Evolutionary conservation across 768 basidiomycete genomes (phyloP).

Genomic region (Mycena vulgaris): DNA sequence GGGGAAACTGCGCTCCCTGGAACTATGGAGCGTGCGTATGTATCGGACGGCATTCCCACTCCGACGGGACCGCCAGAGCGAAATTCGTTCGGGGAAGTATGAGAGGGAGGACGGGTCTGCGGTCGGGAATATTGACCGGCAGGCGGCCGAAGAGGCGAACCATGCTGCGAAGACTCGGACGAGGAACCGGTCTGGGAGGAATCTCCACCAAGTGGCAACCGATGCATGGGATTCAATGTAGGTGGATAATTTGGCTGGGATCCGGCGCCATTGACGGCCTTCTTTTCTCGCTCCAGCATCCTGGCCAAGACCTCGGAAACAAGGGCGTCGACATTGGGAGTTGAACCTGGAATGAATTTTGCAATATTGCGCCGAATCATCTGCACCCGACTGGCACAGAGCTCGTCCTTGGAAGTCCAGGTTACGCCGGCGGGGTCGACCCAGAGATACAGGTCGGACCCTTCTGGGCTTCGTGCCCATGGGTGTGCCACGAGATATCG

Average conservation of each 20-base stretch:
- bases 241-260: not conserved
- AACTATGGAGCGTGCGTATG: too few species aligned
- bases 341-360: not conserved
- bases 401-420: conserved; percentile 24
- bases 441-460: conserved; percentile 32
- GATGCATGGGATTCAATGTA: too few species aligned
- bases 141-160: not conserved
- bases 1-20: too few species aligned
- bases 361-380: not conserved
- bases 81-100: not conserved
- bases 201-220: too few species aligned
- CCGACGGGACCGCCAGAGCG: not conserved
- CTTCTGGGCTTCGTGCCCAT: conserved; percentile 26
- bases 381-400: conserved; percentile 26
- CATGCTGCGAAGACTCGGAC: too few species aligned
- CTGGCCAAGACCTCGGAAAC: conserved; percentile 26
- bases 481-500: conserved; percentile 28
- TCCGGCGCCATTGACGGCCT: not conserved
- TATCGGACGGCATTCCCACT: not conserved
- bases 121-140: too few species aligned
- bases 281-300: conserved; percentile 23
- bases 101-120: not conserved
- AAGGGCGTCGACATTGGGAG: conserved; percentile 22
- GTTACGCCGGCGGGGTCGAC: conserved; percentile 28
- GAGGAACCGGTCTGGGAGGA: not conserved